Evolutionary conservation across 228 moss, liverwort and hornwort genomes (phyloP).

Genomic region (Sphagnum fallax): DNA sequence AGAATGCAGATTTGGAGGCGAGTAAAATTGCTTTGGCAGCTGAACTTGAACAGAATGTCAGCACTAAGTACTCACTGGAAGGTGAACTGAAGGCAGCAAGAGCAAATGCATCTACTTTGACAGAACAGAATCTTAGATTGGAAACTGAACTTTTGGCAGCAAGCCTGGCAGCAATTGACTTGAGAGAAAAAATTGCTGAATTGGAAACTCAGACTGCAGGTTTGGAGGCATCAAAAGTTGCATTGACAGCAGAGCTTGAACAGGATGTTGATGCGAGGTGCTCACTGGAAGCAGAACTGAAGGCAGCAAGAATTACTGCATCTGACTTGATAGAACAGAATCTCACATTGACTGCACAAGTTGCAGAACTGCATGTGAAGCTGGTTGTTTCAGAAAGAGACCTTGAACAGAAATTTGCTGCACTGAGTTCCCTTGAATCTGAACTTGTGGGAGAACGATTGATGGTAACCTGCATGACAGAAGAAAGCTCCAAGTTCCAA

Average conservation of each 20-base stretch:
- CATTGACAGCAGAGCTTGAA: constrained; percentile 10
- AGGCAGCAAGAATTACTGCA: constrained; percentile 14
- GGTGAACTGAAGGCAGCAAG: constrained; percentile 13
- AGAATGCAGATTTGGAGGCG: constrained; percentile 7
- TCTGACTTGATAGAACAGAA: constrained; percentile 8
- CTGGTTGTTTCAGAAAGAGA: background rate
- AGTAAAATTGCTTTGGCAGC: background rate
- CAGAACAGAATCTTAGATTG: constrained; percentile 3
- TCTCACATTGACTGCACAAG: constrained; percentile 14
- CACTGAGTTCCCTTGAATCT: constrained; percentile 7
- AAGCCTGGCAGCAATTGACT: background rate
- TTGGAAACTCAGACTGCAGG: constrained; percentile 12
- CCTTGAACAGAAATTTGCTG: constrained; percentile 14
- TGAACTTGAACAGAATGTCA: constrained; percentile 7
- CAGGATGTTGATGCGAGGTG: constrained; percentile 6
- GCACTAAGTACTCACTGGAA: constrained; percentile 11
- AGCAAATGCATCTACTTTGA: constrained; percentile 8
- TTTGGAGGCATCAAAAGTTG: background rate
- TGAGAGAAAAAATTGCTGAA: constrained; percentile 14
- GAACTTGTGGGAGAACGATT: constrained; percentile 12
- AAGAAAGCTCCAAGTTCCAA: background rate
- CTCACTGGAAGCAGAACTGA: constrained; percentile 8
- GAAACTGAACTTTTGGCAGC: constrained; percentile 14
- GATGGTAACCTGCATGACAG: background rate
- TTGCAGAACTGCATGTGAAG: constrained; percentile 7